phyloP scores from a whole-genome alignment of 2,329 filamentous ascomycete species.

The Beauveria medogensis region DNA sequence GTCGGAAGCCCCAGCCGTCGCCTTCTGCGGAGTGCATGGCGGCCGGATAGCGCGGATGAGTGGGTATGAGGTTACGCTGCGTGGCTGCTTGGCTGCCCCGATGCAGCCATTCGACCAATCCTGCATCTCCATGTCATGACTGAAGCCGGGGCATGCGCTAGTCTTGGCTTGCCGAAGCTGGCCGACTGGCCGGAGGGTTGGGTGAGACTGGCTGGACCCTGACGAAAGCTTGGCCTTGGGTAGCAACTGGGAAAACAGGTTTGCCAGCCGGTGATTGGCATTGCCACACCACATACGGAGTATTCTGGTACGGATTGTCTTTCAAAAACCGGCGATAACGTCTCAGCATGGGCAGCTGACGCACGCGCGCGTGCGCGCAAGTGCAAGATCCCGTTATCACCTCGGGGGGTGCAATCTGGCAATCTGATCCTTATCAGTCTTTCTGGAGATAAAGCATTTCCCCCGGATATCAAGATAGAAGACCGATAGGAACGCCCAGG shows the following conservation, averaged over 20 bases:
- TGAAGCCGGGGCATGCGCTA: neutral
- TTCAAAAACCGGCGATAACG: neutral
- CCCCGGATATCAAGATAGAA: neutral
- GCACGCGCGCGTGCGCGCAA: neutral
- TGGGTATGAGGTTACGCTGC: neutral
- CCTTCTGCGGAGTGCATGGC: neutral
- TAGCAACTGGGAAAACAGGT: neutral
- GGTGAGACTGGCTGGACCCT: constrained; percentile 1
- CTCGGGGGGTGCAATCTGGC: neutral
- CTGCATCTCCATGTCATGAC: neutral
- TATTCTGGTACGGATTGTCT: neutral
- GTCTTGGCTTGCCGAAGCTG: neutral
- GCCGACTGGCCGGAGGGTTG: neutral
- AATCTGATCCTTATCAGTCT: neutral
- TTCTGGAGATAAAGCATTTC: neutral
- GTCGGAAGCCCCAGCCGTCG: constrained; percentile 6
- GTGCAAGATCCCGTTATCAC: neutral
- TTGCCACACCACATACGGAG: constrained; percentile 3
- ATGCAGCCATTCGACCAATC: neutral
- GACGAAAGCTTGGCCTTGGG: neutral
- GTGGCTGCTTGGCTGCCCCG: neutral
- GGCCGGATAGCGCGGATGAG: neutral
- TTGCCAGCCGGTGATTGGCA: constrained; percentile 1
- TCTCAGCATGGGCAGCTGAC: neutral
- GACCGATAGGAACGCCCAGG: neutral